Evolutionary conservation across 2,329 filamentous ascomycete genomes (phyloP).

Genomic region (Aspergillus sp.): DNA sequence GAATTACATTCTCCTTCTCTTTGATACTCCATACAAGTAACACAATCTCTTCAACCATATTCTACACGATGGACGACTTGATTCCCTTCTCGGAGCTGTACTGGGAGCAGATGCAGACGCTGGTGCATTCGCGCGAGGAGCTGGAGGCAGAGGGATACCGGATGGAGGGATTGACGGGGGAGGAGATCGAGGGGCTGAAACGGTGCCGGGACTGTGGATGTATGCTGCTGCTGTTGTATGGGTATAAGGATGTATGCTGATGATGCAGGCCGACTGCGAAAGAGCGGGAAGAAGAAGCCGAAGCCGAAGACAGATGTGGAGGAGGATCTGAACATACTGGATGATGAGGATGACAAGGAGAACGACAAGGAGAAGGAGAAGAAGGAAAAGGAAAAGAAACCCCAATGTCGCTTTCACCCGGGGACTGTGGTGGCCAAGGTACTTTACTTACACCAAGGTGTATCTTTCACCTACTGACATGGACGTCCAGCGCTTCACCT

Average conservation of each 20-base stretch:
- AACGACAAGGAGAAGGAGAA: background rate
- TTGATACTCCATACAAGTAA: background rate
- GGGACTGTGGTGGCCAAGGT: constrained; percentile 1
- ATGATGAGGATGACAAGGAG: background rate
- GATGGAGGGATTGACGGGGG: constrained; percentile 1
- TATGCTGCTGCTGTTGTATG: too few relatives aligned
- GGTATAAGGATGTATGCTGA: too few relatives aligned
- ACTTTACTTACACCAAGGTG: too few relatives aligned
- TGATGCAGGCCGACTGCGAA: too few relatives aligned
- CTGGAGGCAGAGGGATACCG: constrained; percentile 3
- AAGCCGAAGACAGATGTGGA: background rate
- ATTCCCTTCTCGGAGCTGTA: constrained; percentile 1
- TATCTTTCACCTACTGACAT: too few relatives aligned
- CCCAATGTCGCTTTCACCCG: constrained; percentile 1
- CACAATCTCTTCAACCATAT: too few relatives aligned
- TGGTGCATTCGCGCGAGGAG: background rate
- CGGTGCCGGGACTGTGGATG: constrained; percentile 3
- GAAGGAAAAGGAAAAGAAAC: constrained; percentile 1
- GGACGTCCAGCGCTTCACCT: constrained; percentile 2
- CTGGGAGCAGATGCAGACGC: background rate
- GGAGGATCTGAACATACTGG: background rate
- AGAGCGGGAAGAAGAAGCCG: background rate
- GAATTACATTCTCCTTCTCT: background rate
- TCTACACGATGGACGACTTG: background rate
- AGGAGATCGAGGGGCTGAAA: background rate